phyloP scores from a whole-genome alignment of 129 eudicot species.

The Escallonia herrerae region DNA sequence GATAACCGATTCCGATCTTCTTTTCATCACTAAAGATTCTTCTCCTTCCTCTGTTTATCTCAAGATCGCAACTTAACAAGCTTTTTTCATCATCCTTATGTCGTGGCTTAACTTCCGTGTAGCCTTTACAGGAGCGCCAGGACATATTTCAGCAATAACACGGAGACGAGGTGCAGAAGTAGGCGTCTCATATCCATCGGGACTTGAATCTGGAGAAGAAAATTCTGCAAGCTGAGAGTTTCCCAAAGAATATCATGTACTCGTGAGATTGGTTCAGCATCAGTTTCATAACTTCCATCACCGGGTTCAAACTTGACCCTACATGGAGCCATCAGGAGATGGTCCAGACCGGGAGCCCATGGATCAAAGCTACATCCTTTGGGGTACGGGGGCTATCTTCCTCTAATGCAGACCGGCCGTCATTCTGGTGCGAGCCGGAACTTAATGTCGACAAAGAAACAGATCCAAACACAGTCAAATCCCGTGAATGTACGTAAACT shows the following conservation, averaged over 20 bases:
- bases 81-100: constrained; percentile 31
- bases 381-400: constrained; percentile 39
- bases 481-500: too few species aligned
- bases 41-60: not conserved
- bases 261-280: constrained; percentile 13
- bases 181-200: constrained; percentile 34
- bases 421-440: not conserved
- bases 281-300: constrained; percentile 6
- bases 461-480: too few species aligned
- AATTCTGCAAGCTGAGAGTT: constrained; percentile 24
- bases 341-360: constrained; percentile 74
- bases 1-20: too few species aligned
- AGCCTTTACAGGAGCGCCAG: constrained; percentile 51
- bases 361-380: constrained; percentile 33
- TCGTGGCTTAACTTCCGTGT: constrained; percentile 17
- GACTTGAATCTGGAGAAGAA: not conserved
- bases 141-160: constrained; percentile 50
- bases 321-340: too few species aligned
- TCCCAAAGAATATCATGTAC: constrained; percentile 29
- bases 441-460: too few species aligned
- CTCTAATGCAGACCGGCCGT: not conserved
- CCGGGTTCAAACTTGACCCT: constrained; percentile 9
- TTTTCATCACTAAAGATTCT: too few species aligned
- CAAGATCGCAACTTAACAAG: constrained; percentile 41
- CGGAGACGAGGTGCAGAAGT: constrained; percentile 18